Base-by-base conservation (phyloP, 2,329 filamentous ascomycete genomes). In the Penicillium thymicola region DNA sequence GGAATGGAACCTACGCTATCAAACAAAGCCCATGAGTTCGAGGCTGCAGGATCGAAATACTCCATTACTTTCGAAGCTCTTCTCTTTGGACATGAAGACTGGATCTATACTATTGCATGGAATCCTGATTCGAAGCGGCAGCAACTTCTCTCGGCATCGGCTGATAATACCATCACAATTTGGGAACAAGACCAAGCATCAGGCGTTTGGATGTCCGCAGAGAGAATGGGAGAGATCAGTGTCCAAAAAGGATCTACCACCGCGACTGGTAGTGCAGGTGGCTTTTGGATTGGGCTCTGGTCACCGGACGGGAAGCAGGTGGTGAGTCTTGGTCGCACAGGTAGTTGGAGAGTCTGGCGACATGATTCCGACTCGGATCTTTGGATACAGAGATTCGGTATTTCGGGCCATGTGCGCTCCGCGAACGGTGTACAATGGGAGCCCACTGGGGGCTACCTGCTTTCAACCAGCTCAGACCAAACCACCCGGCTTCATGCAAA, bases 201-300 rank as follows among this genome's bases (percentile, higher is more conserved):
- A 1, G 92, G 94, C 2, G 89, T 97, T 56, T 99, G 94, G 94
- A 81, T 96, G 23, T 95, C 92, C 54, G 84, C 83, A 45, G 89
- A 90, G 14, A 82, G 94, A 58, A 83, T 99, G 38, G 94, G 94
- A 43, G 94, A 97, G 74, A 95, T 97, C 55, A 97, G 91, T 72
- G 84, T 89, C 16, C 90, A 96, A 68, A 97, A 99, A 71, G 94
- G 94, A 9, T 94, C 94, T 0, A 97, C 94, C 0, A 96, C 93
- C 4, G 94, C 94, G 0, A 99, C 94, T 0, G 94, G 94, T 45
- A 97, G 92, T 72, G 91, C 92, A 1, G 94, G 94, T 60, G 94
- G 94, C 0, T 97, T 97, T 72, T 99, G 94, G 93, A 92, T 89
- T 13, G 93, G 92, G 0, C 81, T 97, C 0, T 99, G 94, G 94